Base-by-base conservation (phyloP, 768 basidiomycete genomes). In the Collybia mongolica region DNA sequence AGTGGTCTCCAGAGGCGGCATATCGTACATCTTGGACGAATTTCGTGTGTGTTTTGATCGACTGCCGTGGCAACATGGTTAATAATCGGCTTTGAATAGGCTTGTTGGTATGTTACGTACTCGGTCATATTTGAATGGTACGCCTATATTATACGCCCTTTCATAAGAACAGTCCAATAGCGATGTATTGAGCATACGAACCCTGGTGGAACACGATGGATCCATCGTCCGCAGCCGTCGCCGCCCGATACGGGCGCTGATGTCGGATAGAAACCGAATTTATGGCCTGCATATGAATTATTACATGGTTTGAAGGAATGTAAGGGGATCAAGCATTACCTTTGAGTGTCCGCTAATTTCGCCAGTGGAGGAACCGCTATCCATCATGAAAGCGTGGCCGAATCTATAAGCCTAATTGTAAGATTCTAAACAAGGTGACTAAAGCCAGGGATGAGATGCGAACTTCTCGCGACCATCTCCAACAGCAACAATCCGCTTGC, bases 401-500 rank as follows among this genome's bases (percentile, higher is more conserved):
- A 89, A 91, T 62, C 91, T 93, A 49, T 42, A n/a, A 18, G 22
- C 36, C 17, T n/a, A 26, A 22, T 39, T 9, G 39, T 39, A 28
- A 22, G 24, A 11, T 49, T 15, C 37, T n/a, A 23, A 37, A 35
- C n/a, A 23, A 26, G n/a, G 26, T 7, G 8, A 3, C n/a, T n/a
- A n/a, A n/a, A n/a, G 14, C 15, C 28, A 15, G 43, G 24, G 23
- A 14, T 26, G 24, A 14, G 12, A 36, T 14, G 5, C 72, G 48
- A 29, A 93, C 92, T 88, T 92, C 60, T 94, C 95, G 52, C 84
- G 79, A 29, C 94, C 94, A 56, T 96, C 92, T 46, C 96, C 96
- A 11, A 91, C 95, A 6, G 88, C 91, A 43, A 98, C 89, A 50
- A 98, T 88, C n/a, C 96, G 81, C 65, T 97, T 96, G 62, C 89